Evolutionary conservation across 805 yeast genomes (phyloP), one percentile per base, ranked within the genome.

Genomic region (Nakazawaea ernobii): DNA sequence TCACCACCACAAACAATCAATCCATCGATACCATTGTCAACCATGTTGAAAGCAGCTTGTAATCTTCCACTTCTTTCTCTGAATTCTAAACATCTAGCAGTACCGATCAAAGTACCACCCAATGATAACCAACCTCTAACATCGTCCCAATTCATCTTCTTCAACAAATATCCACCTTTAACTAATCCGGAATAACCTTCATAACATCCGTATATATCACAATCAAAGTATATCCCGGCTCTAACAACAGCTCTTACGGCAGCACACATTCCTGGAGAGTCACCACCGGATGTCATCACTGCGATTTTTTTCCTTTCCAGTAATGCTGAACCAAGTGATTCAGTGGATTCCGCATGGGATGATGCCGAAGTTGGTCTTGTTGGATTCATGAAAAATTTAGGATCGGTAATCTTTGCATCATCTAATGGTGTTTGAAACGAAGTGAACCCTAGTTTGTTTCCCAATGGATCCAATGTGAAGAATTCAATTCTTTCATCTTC

Each of bases 1-100:
- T 94, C 99, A 71, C 99, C 99, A 60, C 99, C 99, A 70, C 97
- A 88, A 13, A 94, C 97, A 52, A 94, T 82, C 50, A 94, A 74
- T 1, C 97, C 97, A 61, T 94, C 97, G 53, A 94, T 91, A 52
- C 98, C 98, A 59, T 82, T 79, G 11, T 73, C 70, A 57, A 94
- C 83, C 80, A 94, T 74, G 63, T 94, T 85, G 60, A 82, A 80
- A 50, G 96, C 94, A 20, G 90, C 97, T 46, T 67, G 68, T 52
- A 87, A 75, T 56, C 99, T 79, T 39, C 98, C 98, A 62, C 75
- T 73, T 49, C 95, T 78, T 65, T 92, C 92, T 58, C 80, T 79
- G 72, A 94, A 94, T 55, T 79, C 92, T 69, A 71, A 76, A 60
- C 92, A 89, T 62, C 99, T 76, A 36, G 99, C 99, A 44, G 99